Evolutionary conservation across 345 rosid genomes (phyloP).

Genomic region (Melastoma malabathricum): DNA sequence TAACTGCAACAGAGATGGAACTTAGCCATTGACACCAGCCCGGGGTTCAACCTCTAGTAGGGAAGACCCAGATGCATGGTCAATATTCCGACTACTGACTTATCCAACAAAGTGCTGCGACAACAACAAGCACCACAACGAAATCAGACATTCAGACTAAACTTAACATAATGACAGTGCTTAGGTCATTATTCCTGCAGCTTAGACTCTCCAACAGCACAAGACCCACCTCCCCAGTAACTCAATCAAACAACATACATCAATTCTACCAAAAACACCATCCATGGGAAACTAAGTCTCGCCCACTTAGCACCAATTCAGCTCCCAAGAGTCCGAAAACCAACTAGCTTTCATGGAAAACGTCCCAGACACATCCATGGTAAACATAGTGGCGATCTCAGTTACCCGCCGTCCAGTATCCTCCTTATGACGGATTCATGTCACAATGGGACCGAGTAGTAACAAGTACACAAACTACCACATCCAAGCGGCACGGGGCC

Average conservation of each 20-base stretch:
- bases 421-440: no score
- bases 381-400: background rate
- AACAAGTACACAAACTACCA: no score
- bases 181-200: background rate
- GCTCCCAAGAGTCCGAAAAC: background rate
- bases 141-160: background rate
- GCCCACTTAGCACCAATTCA: no score
- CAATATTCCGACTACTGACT: no score
- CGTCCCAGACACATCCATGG: background rate
- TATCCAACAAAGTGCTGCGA: no score
- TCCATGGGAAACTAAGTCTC: no score
- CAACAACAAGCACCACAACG: background rate
- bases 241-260: background rate
- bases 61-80: no score
- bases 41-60: no score
- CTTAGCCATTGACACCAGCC: no score
- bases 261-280: background rate
- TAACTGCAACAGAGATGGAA: no score
- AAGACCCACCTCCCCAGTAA: background rate
- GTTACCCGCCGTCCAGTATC: constrained; percentile 25
- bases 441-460: no score
- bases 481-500: no score
- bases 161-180: background rate
- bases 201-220: constrained; percentile 2
- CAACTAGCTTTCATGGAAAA: background rate